These are phyloP conservation scores for Raffaelea deltoideospora DNA, from an alignment of 2,329 filamentous ascomycete genomes.

Conservation along the genomic window DNA sequence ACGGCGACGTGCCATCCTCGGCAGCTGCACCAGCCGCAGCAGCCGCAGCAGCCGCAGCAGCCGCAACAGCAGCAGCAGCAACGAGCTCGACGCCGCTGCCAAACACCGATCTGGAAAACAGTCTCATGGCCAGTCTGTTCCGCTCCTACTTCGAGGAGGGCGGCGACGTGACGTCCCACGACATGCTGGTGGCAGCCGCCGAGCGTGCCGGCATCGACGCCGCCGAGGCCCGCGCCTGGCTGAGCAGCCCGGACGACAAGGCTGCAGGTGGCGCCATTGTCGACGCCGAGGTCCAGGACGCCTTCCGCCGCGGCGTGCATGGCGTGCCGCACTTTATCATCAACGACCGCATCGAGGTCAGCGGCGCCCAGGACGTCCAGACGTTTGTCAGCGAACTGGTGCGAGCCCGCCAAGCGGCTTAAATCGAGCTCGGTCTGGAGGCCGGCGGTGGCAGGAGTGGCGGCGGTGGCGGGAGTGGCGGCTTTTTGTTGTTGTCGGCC, in stretches of 20 bases:
- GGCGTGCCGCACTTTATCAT: slow-evolving; percentile 67
- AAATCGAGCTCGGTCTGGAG: neutral
- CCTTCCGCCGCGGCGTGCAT: slow-evolving; percentile 34
- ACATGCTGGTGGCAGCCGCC: slow-evolving; percentile 35
- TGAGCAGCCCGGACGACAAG: slow-evolving; percentile 34
- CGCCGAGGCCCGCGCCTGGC: slow-evolving; percentile 35
- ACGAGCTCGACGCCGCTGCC: too few species aligned
- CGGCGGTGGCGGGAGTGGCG: neutral
- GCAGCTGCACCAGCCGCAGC: too few species aligned
- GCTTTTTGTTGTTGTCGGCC: neutral
- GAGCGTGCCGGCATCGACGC: slow-evolving; percentile 37
- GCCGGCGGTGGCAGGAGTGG: too few species aligned
- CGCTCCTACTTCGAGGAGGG: slow-evolving; percentile 49
- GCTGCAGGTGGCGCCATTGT: slow-evolving; percentile 45
- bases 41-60: too few species aligned
- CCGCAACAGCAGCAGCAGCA: too few species aligned
- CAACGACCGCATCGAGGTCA: slow-evolving; percentile 49
- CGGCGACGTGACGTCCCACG: slow-evolving; percentile 44
- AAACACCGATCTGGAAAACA: slow-evolving; percentile 15
- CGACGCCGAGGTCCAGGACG: slow-evolving; percentile 37
- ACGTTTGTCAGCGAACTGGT: slow-evolving; percentile 53
- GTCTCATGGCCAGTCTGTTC: slow-evolving; percentile 49
- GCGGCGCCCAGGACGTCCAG: slow-evolving; percentile 56
- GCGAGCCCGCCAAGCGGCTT: slow-evolving; percentile 21
- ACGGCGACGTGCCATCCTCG: too few species aligned